Evolutionary conservation across 352 stramenopile genomes (phyloP).

Genomic region (Globisporangium paroecandrum): DNA sequence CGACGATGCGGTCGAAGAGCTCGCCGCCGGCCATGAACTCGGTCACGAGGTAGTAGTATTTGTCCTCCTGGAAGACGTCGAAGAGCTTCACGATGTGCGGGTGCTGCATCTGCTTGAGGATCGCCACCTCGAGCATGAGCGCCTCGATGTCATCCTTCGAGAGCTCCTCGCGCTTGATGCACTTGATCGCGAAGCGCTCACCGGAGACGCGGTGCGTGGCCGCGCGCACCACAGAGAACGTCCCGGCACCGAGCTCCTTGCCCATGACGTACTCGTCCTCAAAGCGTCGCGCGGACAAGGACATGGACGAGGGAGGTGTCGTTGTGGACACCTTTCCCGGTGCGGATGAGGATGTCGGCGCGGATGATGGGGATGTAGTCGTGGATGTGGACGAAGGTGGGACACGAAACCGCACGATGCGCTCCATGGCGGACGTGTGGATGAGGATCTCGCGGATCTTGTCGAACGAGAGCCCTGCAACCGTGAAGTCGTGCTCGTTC

Average conservation of each 20-base stretch:
- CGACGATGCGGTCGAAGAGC: constrained; percentile 85
- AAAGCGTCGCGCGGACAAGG: constrained; percentile 32
- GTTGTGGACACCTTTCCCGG: background rate
- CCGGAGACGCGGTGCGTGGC: constrained; percentile 44
- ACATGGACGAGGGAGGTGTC: background rate
- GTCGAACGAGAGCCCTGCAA: constrained; percentile 48
- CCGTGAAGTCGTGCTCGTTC: constrained; percentile 67
- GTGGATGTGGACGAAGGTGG: constrained; percentile 27
- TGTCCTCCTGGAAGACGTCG: constrained; percentile 88
- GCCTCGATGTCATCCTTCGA: constrained; percentile 58
- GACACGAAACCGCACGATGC: constrained; percentile 64
- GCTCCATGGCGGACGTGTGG: constrained; percentile 49
- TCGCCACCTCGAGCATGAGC: constrained; percentile 74
- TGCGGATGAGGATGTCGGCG: background rate
- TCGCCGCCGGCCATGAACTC: constrained; percentile 91
- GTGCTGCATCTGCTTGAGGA: constrained; percentile 84
- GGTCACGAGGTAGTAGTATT: constrained; percentile 97
- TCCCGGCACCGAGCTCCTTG: constrained; percentile 47
- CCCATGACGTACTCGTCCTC: constrained; percentile 63
- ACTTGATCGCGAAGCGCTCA: constrained; percentile 58
- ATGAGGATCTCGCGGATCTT: constrained; percentile 72
- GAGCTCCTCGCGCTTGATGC: constrained; percentile 45
- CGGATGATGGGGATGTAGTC: background rate
- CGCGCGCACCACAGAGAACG: constrained; percentile 58
- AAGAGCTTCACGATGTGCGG: constrained; percentile 87